Percentiles rank a stretch among this genome's conserved stretches.
These are phyloP conservation scores for Phyllosticta citribraziliensis DNA, from an alignment of 2,329 filamentous ascomycete species.

Conservation along the genomic window DNA sequence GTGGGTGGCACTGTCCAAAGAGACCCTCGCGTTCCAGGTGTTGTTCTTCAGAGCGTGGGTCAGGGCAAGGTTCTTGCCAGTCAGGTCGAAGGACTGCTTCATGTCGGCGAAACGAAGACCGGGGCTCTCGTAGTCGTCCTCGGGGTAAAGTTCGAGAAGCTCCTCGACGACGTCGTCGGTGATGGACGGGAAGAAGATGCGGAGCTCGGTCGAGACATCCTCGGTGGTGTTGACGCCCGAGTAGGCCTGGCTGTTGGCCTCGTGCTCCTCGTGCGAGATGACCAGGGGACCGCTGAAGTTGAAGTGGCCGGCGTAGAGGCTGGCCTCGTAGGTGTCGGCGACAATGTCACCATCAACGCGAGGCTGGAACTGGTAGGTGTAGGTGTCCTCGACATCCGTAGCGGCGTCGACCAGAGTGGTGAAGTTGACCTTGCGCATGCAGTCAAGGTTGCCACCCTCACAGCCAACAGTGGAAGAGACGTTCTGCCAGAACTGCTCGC, in stretches of 20 bases:
- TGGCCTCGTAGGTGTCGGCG: constrained; percentile 28
- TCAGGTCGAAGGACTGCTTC: constrained; percentile 27
- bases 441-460: constrained; percentile 19
- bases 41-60: constrained; percentile 27
- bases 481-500: constrained; percentile 24
- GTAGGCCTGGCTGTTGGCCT: constrained; percentile 23
- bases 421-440: constrained; percentile 24
- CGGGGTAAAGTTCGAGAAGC: constrained; percentile 23
- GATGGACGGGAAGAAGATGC: constrained; percentile 26
- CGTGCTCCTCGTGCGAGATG: constrained; percentile 28
- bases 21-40: constrained; percentile 29
- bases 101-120: constrained; percentile 29
- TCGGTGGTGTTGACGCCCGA: constrained; percentile 23
- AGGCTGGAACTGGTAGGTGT: constrained; percentile 28
- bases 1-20: constrained; percentile 23
- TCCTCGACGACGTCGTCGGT: constrained; percentile 24
- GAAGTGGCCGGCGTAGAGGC: constrained; percentile 28
- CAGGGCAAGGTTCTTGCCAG: constrained; percentile 25
- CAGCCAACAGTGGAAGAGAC: constrained; percentile 24
- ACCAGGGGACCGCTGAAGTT: constrained; percentile 28
- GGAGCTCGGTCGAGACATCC: constrained; percentile 23
- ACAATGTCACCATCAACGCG: constrained; percentile 29
- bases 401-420: constrained; percentile 21
- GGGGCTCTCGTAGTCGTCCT: constrained; percentile 24
- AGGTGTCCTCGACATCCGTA: constrained; percentile 16